Evolutionary conservation across 345 rosid genomes (phyloP).

Genomic region (Euphorbia pulcherrima): DNA sequence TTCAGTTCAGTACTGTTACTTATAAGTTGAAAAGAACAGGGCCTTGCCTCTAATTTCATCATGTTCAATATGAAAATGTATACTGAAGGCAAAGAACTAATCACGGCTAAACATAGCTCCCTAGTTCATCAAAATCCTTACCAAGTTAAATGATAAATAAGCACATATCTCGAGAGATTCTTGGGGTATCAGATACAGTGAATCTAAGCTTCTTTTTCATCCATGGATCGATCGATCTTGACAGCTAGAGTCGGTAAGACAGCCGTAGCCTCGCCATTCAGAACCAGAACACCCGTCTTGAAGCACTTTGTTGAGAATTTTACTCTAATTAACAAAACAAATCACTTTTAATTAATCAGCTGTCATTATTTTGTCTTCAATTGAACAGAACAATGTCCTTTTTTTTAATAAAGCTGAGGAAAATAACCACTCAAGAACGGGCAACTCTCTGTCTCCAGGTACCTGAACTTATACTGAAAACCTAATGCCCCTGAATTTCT

Average conservation of each 20-base stretch:
- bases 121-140: too few relatives aligned
- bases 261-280: conserved; percentile 75
- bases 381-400: too few relatives aligned
- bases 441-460: too few relatives aligned
- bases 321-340: conserved; percentile 14
- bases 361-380: background rate
- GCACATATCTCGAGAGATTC: background rate
- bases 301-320: conserved; percentile 77
- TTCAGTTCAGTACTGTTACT: too few relatives aligned
- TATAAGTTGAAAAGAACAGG: too few relatives aligned
- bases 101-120: too few relatives aligned
- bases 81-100: too few relatives aligned
- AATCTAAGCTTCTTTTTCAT: background rate
- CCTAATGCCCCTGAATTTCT: too few relatives aligned
- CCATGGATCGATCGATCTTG: conserved; percentile 13
- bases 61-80: background rate
- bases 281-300: conserved; percentile 51
- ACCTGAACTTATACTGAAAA: too few relatives aligned
- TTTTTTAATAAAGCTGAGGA: too few relatives aligned
- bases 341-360: background rate
- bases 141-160: background rate
- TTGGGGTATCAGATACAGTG: background rate
- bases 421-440: too few relatives aligned
- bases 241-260: conserved; percentile 47
- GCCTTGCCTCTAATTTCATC: background rate